phyloP scores from a whole-genome alignment of 805 yeast species.

The Phaffomyces thermotolerans region DNA sequence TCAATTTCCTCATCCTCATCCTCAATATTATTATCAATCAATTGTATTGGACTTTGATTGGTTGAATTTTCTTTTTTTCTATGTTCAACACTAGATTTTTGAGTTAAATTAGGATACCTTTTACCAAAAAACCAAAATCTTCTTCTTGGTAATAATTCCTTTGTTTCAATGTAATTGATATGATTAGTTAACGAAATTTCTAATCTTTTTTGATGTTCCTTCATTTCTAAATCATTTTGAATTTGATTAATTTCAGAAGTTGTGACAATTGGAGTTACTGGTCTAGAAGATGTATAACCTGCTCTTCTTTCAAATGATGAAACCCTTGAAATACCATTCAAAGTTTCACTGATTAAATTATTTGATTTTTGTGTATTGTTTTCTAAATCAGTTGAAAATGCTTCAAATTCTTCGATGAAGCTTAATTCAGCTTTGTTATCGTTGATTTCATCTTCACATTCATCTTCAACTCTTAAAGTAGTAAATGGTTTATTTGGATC shows the following conservation, averaged over 20 bases:
- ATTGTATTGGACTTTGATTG: background rate
- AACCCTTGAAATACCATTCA: background rate
- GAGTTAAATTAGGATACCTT: constrained; percentile 1
- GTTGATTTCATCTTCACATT: background rate
- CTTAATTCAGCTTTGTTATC: background rate
- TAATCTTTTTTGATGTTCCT: constrained; percentile 3
- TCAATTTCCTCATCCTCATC: constrained; percentile 7
- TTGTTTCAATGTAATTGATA: constrained; percentile 11
- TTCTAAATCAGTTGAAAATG: background rate
- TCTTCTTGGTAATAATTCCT: constrained; percentile 3
- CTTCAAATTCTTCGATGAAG: constrained; percentile 3
- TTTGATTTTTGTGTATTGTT: background rate
- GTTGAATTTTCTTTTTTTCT: background rate
- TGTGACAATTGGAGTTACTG: background rate
- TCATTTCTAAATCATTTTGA: background rate
- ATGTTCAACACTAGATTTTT: background rate
- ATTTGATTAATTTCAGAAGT: background rate
- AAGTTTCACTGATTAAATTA: background rate
- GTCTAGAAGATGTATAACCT: background rate
- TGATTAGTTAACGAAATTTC: constrained; percentile 2
- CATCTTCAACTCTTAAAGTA: constrained; percentile 3
- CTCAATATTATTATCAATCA: background rate
- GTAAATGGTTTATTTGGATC: constrained; percentile 8
- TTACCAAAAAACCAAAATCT: constrained; percentile 13
- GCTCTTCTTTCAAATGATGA: constrained; percentile 3